These are phyloP conservation scores for Dendrobium catenatum DNA, from an alignment of 106 monocot species.

Conservation along the genomic window DNA sequence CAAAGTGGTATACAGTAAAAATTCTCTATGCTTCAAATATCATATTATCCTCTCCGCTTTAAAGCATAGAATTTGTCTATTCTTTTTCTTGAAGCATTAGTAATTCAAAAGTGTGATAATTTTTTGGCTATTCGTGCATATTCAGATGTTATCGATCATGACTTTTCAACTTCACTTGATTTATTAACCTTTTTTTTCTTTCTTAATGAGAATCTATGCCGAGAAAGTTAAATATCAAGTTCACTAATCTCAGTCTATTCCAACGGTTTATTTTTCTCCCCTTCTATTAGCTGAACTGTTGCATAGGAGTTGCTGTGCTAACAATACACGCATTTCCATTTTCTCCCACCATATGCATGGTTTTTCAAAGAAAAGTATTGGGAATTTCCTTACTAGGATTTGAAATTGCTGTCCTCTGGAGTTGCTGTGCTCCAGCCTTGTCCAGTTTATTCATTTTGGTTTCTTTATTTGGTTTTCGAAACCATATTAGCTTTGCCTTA, in stretches of 20 bases:
- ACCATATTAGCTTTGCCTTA: too few relatives aligned
- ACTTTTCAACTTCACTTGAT: neutral
- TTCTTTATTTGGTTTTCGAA: too few relatives aligned
- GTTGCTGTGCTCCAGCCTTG: too few relatives aligned
- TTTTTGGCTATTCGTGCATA: too few relatives aligned
- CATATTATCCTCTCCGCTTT: neutral
- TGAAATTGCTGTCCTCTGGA: too few relatives aligned
- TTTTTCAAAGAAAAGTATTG: too few relatives aligned
- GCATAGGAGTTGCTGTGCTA: neutral
- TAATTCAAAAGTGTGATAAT: neutral
- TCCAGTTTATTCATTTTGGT: too few relatives aligned
- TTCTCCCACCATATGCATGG: too few relatives aligned
- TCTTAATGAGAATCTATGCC: neutral
- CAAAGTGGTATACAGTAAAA: neutral
- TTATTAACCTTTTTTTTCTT: neutral
- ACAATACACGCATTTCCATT: neutral
- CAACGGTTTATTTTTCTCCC: neutral
- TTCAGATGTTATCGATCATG: neutral
- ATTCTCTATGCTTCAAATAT: neutral
- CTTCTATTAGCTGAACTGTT: neutral
- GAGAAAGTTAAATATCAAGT: neutral
- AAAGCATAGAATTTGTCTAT: neutral
- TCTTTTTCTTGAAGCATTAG: neutral
- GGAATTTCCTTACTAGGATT: too few relatives aligned
- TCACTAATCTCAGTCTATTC: neutral